Evolutionary conservation across 805 yeast species (phyloP).

Genomic region (Nakazawaea molendinolei): DNA sequence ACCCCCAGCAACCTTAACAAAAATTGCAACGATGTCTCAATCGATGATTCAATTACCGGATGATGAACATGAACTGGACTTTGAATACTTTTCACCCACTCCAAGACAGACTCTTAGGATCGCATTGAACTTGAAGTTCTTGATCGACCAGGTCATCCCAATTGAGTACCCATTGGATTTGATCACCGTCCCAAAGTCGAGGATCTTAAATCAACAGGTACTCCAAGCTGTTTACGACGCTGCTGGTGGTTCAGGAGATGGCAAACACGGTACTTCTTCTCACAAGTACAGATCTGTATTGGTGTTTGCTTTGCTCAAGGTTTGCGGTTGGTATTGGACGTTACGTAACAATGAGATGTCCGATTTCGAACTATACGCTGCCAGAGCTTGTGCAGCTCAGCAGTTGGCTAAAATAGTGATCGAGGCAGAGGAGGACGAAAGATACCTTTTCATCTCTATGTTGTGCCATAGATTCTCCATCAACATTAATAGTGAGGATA

Average conservation of each 20-base stretch:
- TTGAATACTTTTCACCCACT: constrained; percentile 37
- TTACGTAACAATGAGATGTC: constrained; percentile 54
- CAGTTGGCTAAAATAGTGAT: constrained; percentile 63
- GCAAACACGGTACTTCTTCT: constrained; percentile 44
- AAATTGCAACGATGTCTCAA: too few species aligned
- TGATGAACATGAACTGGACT: constrained; percentile 7
- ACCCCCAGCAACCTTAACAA: too few species aligned
- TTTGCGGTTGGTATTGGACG: constrained; percentile 71
- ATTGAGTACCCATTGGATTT: constrained; percentile 45
- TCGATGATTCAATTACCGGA: constrained; percentile 1
- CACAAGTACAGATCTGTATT: constrained; percentile 61
- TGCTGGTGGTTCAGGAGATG: constrained; percentile 74
- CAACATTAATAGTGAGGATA: constrained; percentile 53
- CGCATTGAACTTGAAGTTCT: constrained; percentile 62
- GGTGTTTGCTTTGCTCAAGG: constrained; percentile 65
- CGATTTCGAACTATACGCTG: constrained; percentile 55
- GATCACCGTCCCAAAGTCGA: constrained; percentile 50
- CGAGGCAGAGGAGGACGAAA: constrained; percentile 52
- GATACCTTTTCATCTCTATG: constrained; percentile 65
- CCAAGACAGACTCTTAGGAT: constrained; percentile 64
- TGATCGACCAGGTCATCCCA: constrained; percentile 70
- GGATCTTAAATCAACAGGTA: constrained; percentile 52
- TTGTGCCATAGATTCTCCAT: constrained; percentile 70
- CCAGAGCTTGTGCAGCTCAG: constrained; percentile 68
- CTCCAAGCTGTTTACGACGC: constrained; percentile 59